Conservation (phyloP, 2,329 filamentous ascomycete species). For the Ophiostoma novo-ulmi region DNA sequence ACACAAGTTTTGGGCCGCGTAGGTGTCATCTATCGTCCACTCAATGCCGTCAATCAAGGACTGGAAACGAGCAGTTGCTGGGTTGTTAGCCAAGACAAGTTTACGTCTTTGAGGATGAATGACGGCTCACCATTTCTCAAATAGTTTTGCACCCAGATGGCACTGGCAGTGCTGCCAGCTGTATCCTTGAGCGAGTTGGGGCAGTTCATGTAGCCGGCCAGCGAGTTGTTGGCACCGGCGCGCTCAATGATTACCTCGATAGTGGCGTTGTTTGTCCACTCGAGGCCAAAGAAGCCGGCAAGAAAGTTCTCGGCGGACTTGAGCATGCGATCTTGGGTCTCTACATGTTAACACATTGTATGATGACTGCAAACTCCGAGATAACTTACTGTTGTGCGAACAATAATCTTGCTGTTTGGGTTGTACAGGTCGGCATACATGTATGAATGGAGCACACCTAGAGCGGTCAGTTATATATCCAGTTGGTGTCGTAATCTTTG, state of each 20-base stretch:
- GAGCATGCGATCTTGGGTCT: constrained; percentile 71
- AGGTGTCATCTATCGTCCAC: constrained; percentile 60
- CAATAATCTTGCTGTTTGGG: constrained; percentile 65
- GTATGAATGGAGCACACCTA: constrained; percentile 59
- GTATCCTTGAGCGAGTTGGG: constrained; percentile 52
- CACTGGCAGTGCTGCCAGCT: constrained; percentile 49
- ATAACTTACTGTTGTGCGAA: constrained; percentile 55
- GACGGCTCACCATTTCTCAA: constrained; percentile 49
- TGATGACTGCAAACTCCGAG: not conserved
- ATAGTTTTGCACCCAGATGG: constrained; percentile 60
- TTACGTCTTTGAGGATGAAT: not conserved
- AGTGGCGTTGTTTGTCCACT: constrained; percentile 67
- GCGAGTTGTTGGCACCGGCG: constrained; percentile 61
- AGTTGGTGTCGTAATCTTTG: not conserved
- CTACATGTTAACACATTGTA: not conserved
- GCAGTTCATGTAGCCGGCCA: constrained; percentile 63
- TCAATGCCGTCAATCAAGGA: constrained; percentile 52
- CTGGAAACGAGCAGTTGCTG: constrained; percentile 56
- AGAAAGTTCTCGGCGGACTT: constrained; percentile 74
- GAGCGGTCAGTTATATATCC: not conserved
- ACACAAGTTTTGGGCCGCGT: constrained; percentile 66
- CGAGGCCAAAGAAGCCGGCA: constrained; percentile 71
- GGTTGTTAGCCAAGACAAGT: not conserved
- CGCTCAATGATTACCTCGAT: constrained; percentile 68
- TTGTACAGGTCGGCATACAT: constrained; percentile 68